phyloP scores from a whole-genome alignment of 371 early-diverging fungal species.

The Mortierella sp. region DNA sequence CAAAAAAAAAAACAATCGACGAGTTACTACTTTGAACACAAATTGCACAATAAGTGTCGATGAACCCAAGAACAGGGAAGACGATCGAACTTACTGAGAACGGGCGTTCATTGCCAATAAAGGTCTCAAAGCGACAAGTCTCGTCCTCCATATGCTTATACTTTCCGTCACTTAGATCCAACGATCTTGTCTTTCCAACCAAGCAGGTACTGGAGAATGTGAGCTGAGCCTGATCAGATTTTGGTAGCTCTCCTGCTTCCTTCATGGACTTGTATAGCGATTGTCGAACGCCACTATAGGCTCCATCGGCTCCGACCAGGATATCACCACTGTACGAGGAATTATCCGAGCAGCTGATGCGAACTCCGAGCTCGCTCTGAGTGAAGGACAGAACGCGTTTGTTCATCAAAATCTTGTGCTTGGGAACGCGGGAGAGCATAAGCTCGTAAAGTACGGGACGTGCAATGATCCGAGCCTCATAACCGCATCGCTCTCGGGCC shows the following conservation, averaged over 20 bases:
- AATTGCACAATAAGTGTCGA: neutral
- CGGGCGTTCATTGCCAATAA: neutral
- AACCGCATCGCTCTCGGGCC: no score
- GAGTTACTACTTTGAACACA: no score
- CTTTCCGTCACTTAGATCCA: neutral
- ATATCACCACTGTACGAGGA: conserved; percentile 11
- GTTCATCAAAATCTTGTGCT: conserved; percentile 13
- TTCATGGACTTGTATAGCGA: conserved; percentile 11
- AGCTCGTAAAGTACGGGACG: no score
- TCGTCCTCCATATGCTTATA: neutral
- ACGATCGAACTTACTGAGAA: conserved; percentile 1
- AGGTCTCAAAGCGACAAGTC: neutral
- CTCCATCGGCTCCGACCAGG: conserved; percentile 33
- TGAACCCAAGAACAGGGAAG: neutral
- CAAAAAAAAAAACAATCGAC: no score
- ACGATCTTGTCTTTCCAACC: conserved; percentile 11
- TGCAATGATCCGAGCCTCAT: no score
- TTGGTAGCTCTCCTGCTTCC: conserved; percentile 3
- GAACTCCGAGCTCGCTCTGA: conserved; percentile 7
- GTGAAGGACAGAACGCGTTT: conserved; percentile 6
- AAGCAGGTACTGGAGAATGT: conserved; percentile 9
- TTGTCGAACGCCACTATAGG: conserved; percentile 23
- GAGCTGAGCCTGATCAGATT: conserved; percentile 1
- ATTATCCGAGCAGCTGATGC: conserved; percentile 13
- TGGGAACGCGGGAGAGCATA: no score